Evolutionary conservation across 345 rosid species (phyloP), one percentile per base, ranked within the genome.

Genomic region (Populus alba): DNA sequence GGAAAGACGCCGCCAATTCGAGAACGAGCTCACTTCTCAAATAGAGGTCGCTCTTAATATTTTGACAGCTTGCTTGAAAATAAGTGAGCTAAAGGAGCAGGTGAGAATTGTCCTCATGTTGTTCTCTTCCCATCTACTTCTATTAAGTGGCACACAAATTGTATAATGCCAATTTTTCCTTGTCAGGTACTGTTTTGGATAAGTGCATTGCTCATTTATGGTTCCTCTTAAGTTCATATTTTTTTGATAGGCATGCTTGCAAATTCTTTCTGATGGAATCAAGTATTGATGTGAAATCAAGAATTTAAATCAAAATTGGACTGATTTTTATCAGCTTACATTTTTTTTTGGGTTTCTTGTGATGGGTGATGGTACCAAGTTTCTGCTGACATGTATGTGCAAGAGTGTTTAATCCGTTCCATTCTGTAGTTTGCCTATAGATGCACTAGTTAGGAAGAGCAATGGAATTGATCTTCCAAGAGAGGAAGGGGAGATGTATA

Each of bases 1-100:
- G 16, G 98, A 96, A 83, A 90, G 97, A 71, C 92, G 98, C 49
- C 94, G 98, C 74, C 97, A 92, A 62, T 96, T 94, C 78, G 98
- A 90, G 81, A 91, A 89, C 70, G 99, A 94, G 87, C 90, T 96
- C 81, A 90, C 93, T 77, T 86, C 93, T 75, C 94, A 96, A 85
- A 91, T 91, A 87, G 97, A 94, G 75, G 85, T 89, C 49, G 97
- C 93, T 65, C 92, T 94, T 80, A 87, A 80, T 83, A 87, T 94
- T 80, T 86, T 96, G 83, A 87, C 93, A 61, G 94, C 92, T 82
- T 96, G 99, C 81, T 83, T 94, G 88, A 87, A 76, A 82, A 82
- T 94, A 70, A 86, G 49, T 79, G 98, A 90, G 86, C 89, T 96
- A 68, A 92, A 90, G 85, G 99, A 96, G 87, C 97, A 92, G 97